Evolutionary conservation across 2,329 filamentous ascomycete genomes (phyloP), one percentile per base, ranked within the genome.

Genomic region (Phyllosticta capitalensis): DNA sequence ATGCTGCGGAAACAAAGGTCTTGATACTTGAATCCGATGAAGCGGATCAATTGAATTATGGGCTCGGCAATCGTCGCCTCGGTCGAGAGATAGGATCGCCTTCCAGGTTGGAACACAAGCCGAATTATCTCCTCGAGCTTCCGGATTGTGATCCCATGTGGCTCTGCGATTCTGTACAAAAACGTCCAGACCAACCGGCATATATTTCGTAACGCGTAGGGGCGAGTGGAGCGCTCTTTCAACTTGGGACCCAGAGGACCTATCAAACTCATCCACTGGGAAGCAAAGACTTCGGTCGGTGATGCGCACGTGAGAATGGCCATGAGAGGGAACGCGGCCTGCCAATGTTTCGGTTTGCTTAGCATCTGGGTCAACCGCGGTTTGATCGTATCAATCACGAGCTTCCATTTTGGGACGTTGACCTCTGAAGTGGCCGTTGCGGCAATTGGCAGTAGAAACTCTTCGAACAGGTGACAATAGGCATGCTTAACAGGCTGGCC

Each of bases 121-220:
- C 87, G 89, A 64, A 95, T 83, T 20, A 97, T 86, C 64, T 97
- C 92, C 64, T 99, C 92, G 19, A 97, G 78, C 71, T 94, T 96
- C 63, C 88, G 85, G 49, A 84, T 79, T 2, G 87, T 86, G 28
- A 80, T 80, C 58, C 85, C 83, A 1, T 82, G 76, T 9, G 84
- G 81, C 63, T 99, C 94, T 5, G 83, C 84, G 55, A 69, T 68
- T 14, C 92, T 86, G 72, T 95, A 96, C 3, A 99, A 79, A 71
- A 96, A 97, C 0, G 91, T 92, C 94, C 94, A 99, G 4, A 96
- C 80, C 24, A 99, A 77, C 58, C 92, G 86, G 48, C 92, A 95
- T 55, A 96, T 86, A 14, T 92, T 91, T 69, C 96, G 90, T 22
- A 99, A 80, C 59, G 91, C 92, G 38, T 91, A 81, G 3, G 87